Evolutionary conservation across 805 yeast genomes (phyloP), one percentile per base, ranked within the genome.

Genomic region (Candida awuae): DNA sequence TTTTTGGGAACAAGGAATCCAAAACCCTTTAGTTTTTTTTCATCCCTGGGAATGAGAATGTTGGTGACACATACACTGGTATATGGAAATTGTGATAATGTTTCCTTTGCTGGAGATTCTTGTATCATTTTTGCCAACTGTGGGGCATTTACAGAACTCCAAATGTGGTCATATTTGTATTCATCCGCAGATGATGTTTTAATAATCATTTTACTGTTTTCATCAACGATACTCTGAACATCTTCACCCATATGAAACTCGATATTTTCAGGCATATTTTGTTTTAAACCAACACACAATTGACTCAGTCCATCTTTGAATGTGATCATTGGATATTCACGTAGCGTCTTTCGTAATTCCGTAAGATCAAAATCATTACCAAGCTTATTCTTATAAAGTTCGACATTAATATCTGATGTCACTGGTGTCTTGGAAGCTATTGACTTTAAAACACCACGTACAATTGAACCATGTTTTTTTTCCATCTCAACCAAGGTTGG

Each of bases 1-100:
- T 60, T 44, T 43, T 67, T 65, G 7, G 98, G 98, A 8, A 88
- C 82, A 34, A 90, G 68, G 50, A 82, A 85, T 2, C 98, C 98
- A 67, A 90, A 90, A 28, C 97, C 95, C 42, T 57, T 57, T 20
- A 45, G 37, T 4, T 59, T 51, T n/a, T 75, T 65, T 16, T 61
- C 58, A 49, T 62, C 62, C 34, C 52, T 62, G 15, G 77, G 75
- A 33, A 77, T 57, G 58, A 70, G 83, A 25, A 83, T 65, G 51
- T 92, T 88, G 17, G 79, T 83, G 39, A 90, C 68, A 17, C 77
- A 70, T 14, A 92, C 60, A 38, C 61, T 62, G 1, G 71, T 62
- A 41, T 72, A 71, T n/a, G 62, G 58, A 29, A 64, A 52, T 26
- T 45, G 42, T 8, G 29, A 35, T 31, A 56, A 43, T 14, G 39